Conservation (phyloP, 129 eudicot genomes). For the Artemisia argyi region DNA sequence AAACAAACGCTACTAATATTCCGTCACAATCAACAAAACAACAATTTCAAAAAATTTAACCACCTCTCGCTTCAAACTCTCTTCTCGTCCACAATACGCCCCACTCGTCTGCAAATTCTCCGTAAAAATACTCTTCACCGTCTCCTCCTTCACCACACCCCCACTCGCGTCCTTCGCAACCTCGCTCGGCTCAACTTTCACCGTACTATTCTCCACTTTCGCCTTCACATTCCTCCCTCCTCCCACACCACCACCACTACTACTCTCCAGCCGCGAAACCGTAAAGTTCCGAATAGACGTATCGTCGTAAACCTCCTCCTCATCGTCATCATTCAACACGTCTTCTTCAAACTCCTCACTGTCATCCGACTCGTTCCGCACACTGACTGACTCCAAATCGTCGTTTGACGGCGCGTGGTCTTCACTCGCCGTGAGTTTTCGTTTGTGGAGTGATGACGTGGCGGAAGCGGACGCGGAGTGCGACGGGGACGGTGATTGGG, state of each 20-base stretch:
- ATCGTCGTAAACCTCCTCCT: constrained; percentile 65
- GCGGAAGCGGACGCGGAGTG: constrained; percentile 93
- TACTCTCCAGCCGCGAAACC: constrained; percentile 66
- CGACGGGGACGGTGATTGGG: constrained; percentile 90
- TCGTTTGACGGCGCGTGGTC: constrained; percentile 93
- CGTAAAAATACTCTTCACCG: constrained; percentile 67
- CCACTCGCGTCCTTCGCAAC: constrained; percentile 56
- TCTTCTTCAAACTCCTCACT: constrained; percentile 68
- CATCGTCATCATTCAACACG: constrained; percentile 52
- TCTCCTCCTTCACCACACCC: constrained; percentile 62
- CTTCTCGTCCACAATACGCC: constrained; percentile 93
- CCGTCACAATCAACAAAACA: neutral
- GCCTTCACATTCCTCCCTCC: constrained; percentile 58
- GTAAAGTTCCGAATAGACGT: constrained; percentile 82
- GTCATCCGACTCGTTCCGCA: constrained; percentile 72
- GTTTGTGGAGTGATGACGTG: constrained; percentile 90
- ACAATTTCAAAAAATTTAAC: neutral
- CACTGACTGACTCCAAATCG: constrained; percentile 87
- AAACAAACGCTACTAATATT: neutral
- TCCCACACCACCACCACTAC: constrained; percentile 30
- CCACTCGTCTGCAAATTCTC: constrained; percentile 95
- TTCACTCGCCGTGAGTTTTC: constrained; percentile 58
- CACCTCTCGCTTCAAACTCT: constrained; percentile 91
- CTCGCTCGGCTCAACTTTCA: constrained; percentile 60
- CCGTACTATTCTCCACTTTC: constrained; percentile 57